A percentile compares a stretch with the other conserved stretches of the same genome.
phyloP scores from a whole-genome alignment of 495 filamentous ascomycete genomes.

The Friedmanniomyces simplex region DNA sequence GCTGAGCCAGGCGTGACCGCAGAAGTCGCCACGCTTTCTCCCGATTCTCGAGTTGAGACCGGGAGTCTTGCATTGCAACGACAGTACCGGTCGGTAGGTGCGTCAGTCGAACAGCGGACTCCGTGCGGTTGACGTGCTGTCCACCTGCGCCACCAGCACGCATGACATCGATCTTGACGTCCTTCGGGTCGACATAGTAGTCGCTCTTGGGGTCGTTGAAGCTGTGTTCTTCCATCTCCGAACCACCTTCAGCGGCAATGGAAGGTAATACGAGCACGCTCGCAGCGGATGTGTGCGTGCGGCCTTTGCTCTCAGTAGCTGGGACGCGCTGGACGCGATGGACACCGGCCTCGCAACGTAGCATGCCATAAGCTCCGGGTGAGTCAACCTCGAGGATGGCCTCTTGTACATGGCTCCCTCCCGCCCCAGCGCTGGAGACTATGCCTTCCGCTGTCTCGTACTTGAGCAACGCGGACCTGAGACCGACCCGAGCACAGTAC shows the following conservation, averaged over 20 bases:
- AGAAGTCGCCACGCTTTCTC: slow-evolving; percentile 77
- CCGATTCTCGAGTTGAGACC: slow-evolving; percentile 84
- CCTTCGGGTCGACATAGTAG: slow-evolving; percentile 77
- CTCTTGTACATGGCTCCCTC: slow-evolving; percentile 47
- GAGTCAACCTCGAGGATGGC: slow-evolving; percentile 77
- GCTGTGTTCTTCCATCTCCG: slow-evolving; percentile 41
- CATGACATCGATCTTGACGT: slow-evolving; percentile 85
- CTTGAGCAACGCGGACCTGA: slow-evolving; percentile 49
- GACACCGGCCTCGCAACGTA: slow-evolving; percentile 83
- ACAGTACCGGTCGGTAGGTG: slow-evolving; percentile 79
- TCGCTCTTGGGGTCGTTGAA: slow-evolving; percentile 77
- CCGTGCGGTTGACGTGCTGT: slow-evolving; percentile 97
- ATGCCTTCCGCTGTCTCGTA: slow-evolving; percentile 41
- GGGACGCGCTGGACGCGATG: slow-evolving; percentile 92
- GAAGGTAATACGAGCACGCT: slow-evolving; percentile 83
- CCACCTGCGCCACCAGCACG: slow-evolving; percentile 83
- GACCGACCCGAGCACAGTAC: slow-evolving; percentile 58
- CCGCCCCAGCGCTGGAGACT: slow-evolving; percentile 35
- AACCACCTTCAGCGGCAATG: slow-evolving; percentile 47
- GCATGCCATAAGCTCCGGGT: slow-evolving; percentile 62
- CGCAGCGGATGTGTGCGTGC: slow-evolving; percentile 87
- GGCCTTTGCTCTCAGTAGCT: slow-evolving; percentile 75
- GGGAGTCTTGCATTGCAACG: slow-evolving; percentile 82
- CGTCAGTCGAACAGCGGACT: slow-evolving; percentile 86
- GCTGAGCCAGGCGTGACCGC: slow-evolving; percentile 71